Percentiles rank a stretch among this genome's conserved stretches.
phyloP scores from a whole-genome alignment of 371 early-diverging fungal genomes.

The Synchytrium microbalum region DNA sequence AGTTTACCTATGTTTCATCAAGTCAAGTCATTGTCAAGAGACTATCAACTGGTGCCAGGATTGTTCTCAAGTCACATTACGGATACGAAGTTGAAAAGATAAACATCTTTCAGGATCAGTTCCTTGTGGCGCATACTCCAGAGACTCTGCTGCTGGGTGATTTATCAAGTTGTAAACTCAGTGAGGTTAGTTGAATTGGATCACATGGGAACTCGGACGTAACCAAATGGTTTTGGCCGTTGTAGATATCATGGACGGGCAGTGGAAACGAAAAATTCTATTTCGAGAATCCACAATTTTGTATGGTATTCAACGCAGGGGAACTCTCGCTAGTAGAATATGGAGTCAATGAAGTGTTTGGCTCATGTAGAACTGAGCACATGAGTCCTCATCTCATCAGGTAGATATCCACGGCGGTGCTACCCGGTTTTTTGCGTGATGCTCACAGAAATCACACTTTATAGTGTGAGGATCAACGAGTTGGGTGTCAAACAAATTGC shows the following conservation, averaged over 20 bases:
- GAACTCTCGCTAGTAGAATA: constrained; percentile 49
- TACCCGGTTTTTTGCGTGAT: background rate
- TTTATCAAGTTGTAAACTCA: constrained; percentile 39
- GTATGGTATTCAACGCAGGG: constrained; percentile 53
- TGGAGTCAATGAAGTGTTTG: constrained; percentile 49
- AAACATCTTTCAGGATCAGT: constrained; percentile 53
- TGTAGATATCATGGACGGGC: constrained; percentile 43
- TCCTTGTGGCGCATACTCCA: constrained; percentile 43
- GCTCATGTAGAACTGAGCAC: constrained; percentile 46
- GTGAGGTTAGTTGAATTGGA: constrained; percentile 28
- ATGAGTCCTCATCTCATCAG: constrained; percentile 49
- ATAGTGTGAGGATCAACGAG: constrained; percentile 41
- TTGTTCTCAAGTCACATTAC: constrained; percentile 47
- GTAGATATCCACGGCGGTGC: constrained; percentile 15
- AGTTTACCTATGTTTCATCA: constrained; percentile 49
- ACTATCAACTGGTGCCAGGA: constrained; percentile 44
- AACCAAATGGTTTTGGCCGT: background rate
- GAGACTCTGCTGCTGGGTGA: constrained; percentile 50
- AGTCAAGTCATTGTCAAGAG: constrained; percentile 53
- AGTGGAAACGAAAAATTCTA: constrained; percentile 41
- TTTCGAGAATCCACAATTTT: constrained; percentile 44
- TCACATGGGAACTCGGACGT: background rate
- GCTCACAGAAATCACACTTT: background rate
- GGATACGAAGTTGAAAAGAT: constrained; percentile 49
- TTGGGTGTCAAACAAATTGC: constrained; percentile 41